phyloP scores from a whole-genome alignment of 805 yeast genomes.

The Metschnikowia anglica region DNA sequence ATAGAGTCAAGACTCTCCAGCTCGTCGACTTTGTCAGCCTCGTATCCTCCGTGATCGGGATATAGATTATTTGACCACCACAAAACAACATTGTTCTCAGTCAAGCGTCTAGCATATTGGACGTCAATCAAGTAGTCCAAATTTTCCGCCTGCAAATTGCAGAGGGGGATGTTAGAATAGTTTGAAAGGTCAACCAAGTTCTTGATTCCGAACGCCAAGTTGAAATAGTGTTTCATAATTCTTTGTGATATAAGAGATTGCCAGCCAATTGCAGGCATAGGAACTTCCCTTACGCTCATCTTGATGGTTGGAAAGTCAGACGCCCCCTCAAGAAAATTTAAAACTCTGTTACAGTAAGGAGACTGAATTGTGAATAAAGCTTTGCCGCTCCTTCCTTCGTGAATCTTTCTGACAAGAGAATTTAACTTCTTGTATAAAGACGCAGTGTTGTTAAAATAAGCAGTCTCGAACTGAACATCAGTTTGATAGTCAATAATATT shows the following conservation, averaged over 20 bases:
- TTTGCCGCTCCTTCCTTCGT: slow-evolving; percentile 61
- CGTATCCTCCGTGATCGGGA: slow-evolving; percentile 84
- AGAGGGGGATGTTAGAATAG: slow-evolving; percentile 79
- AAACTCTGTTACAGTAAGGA: slow-evolving; percentile 51
- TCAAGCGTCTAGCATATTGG: slow-evolving; percentile 76
- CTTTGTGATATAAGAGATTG: slow-evolving; percentile 64
- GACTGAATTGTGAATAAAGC: slow-evolving; percentile 73
- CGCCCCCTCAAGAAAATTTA: slow-evolving; percentile 46
- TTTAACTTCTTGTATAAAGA: slow-evolving; percentile 61
- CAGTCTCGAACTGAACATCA: slow-evolving; percentile 52
- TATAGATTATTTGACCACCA: slow-evolving; percentile 90
- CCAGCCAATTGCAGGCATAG: slow-evolving; percentile 80
- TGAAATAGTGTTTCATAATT: slow-evolving; percentile 66
- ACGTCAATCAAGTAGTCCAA: slow-evolving; percentile 80
- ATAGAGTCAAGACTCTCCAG: slow-evolving; percentile 67
- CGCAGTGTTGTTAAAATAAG: slow-evolving; percentile 52
- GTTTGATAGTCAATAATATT: slow-evolving; percentile 53
- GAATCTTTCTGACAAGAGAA: slow-evolving; percentile 50
- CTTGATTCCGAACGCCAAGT: slow-evolving; percentile 69
- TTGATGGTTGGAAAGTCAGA: slow-evolving; percentile 61
- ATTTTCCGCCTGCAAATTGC: slow-evolving; percentile 79
- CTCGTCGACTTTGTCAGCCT: slow-evolving; percentile 57
- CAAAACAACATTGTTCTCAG: slow-evolving; percentile 62
- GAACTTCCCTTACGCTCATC: slow-evolving; percentile 56
- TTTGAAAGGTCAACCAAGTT: slow-evolving; percentile 64